Evolutionary conservation across 495 filamentous ascomycete genomes (phyloP).

Genomic region (Pseudotulostoma volvatum): DNA sequence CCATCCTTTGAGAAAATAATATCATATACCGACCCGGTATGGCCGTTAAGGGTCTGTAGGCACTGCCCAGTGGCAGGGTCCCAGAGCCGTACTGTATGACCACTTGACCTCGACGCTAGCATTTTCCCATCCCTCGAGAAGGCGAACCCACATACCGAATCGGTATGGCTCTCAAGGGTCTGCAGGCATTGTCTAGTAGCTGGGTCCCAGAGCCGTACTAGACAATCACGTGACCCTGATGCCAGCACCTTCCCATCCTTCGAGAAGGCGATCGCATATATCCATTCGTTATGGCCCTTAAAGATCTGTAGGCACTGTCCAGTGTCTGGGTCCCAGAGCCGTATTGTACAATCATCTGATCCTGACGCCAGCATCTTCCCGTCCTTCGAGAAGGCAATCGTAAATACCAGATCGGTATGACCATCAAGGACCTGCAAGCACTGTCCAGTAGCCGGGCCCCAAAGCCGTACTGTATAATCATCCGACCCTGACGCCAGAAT

Average conservation of each 20-base stretch:
- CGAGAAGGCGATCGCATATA: conserved; percentile 2
- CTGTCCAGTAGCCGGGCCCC: too few species aligned
- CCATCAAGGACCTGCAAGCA: too few species aligned
- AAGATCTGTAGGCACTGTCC: background rate
- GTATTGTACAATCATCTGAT: background rate
- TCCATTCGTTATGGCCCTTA: background rate
- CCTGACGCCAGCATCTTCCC: background rate
- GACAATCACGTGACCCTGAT: background rate
- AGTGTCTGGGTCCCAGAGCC: background rate
- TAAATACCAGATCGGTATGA: background rate
- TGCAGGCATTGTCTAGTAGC: conserved; percentile 1
- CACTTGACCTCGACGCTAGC: conserved; percentile 15
- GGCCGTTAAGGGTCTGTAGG: conserved; percentile 4
- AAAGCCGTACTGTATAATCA: conserved; percentile 2
- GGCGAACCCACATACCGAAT: conserved; percentile 4
- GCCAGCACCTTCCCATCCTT: conserved; percentile 1
- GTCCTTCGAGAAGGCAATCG: background rate
- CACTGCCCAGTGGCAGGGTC: conserved; percentile 1
- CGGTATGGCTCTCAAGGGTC: conserved; percentile 7
- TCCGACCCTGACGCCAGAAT: conserved; percentile 5
- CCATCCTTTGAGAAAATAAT: conserved; percentile 11
- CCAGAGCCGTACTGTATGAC: conserved; percentile 16
- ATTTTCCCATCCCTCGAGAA: conserved; percentile 23
- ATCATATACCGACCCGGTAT: conserved; percentile 2
- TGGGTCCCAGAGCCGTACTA: conserved; percentile 4